Conservation (phyloP, 2,329 filamentous ascomycete genomes). For the Mollisia scopiformis region DNA sequence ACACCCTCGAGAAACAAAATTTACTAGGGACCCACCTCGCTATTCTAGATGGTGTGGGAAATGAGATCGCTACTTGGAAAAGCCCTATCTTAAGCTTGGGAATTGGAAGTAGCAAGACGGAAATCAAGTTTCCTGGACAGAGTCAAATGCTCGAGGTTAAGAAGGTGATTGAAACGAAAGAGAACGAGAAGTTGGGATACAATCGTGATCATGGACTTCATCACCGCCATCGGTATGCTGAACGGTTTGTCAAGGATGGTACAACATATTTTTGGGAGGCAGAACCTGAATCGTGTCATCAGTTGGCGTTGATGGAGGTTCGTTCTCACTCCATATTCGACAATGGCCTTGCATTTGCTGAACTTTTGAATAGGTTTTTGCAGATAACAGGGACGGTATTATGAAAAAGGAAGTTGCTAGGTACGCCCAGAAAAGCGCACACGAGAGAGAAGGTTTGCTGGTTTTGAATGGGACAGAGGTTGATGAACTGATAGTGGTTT, state of each 20-base stretch:
- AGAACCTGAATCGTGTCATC: neutral
- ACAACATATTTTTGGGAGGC: conserved; percentile 11
- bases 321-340: neutral
- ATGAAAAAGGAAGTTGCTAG: conserved; percentile 14
- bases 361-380: conserved; percentile 1
- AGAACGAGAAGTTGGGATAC: neutral
- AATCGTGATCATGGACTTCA: neutral
- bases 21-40: conserved; percentile 11
- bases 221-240: neutral
- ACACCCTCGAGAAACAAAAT: conserved; percentile 12
- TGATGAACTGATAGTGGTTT: conserved; percentile 14
- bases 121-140: conserved; percentile 7
- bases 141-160: neutral
- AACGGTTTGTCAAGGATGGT: conserved; percentile 12
- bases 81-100: conserved; percentile 4
- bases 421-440: conserved; percentile 8
- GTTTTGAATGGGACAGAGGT: conserved; percentile 9
- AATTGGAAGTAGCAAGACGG: neutral
- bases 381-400: neutral
- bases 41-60: conserved; percentile 12
- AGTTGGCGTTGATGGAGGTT: conserved; percentile 10
- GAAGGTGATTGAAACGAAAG: neutral
- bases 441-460: conserved; percentile 11
- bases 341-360: neutral
- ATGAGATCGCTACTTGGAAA: conserved; percentile 11